phyloP scores from a whole-genome alignment of 163 green algal species.

The Scenedesmus sp. region DNA sequence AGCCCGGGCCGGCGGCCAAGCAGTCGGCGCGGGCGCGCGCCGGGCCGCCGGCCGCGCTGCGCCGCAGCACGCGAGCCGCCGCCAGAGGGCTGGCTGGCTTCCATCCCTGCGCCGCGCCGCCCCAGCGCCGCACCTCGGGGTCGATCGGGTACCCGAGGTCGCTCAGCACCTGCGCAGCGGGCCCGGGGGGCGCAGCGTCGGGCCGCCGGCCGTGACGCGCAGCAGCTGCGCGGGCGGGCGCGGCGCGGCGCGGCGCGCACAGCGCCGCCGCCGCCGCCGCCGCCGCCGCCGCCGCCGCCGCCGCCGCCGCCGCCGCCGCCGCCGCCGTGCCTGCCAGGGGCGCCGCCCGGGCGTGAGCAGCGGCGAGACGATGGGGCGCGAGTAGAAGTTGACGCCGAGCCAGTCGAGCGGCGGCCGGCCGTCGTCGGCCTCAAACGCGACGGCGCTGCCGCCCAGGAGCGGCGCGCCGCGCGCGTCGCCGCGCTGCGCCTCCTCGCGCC shows the following conservation, averaged over 20 bases:
- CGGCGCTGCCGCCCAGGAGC: no score
- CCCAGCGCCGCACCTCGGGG: slow-evolving; percentile 66
- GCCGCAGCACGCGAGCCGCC: no score
- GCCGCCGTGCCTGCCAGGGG: slow-evolving; percentile 5
- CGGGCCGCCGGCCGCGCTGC: not conserved
- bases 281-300: no score
- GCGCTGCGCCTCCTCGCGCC: no score
- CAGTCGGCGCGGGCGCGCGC: not conserved
- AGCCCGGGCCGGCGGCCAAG: no score
- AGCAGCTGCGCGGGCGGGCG: no score
- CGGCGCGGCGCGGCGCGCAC: no score
- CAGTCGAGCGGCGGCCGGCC: slow-evolving; percentile 23
- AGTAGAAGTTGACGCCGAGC: slow-evolving; percentile 45
- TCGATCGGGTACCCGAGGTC: slow-evolving; percentile 87
- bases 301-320: no score
- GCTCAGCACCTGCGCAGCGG: slow-evolving; percentile 74
- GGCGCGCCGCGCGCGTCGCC: no score
- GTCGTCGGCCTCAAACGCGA: slow-evolving; percentile 51
- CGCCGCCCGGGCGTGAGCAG: slow-evolving; percentile 25
- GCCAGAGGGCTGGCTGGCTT: no score
- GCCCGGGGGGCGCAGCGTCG: slow-evolving; percentile 43
- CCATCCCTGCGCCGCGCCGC: slow-evolving; percentile 60
- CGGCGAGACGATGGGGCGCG: slow-evolving; percentile 24
- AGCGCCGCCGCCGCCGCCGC: slow-evolving; percentile 24
- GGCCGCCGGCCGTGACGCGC: slow-evolving; percentile 55